Percentiles rank a stretch among this genome's conserved stretches.
Evolutionary conservation across 2,329 filamentous ascomycete genomes (phyloP).

Genomic region (Xylariaceae sp.): DNA sequence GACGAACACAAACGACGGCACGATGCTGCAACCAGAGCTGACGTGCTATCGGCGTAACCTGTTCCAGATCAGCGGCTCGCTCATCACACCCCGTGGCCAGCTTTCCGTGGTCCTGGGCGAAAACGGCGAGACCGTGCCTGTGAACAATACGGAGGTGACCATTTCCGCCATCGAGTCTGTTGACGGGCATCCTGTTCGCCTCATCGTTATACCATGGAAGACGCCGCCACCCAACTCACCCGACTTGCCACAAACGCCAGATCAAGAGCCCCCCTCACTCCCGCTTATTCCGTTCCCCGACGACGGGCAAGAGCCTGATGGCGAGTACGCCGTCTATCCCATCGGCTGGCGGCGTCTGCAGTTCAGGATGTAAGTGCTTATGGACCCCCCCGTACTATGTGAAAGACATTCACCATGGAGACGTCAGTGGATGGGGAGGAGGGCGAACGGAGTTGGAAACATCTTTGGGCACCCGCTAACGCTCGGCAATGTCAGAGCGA

Average conservation of each 20-base stretch:
- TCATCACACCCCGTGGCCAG: conserved; percentile 72
- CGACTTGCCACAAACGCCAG: conserved; percentile 57
- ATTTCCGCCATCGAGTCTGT: conserved; percentile 94
- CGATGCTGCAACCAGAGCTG: conserved; percentile 66
- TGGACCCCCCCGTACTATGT: neutral
- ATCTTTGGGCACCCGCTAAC: conserved; percentile 6
- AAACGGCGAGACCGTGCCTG: conserved; percentile 75
- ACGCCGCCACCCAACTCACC: conserved; percentile 76
- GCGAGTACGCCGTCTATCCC: conserved; percentile 83
- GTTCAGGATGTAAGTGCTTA: conserved; percentile 64
- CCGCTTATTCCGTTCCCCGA: conserved; percentile 65
- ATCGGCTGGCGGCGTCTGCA: conserved; percentile 92
- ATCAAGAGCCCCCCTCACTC: conserved; percentile 82
- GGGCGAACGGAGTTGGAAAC: neutral
- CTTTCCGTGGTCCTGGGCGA: conserved; percentile 73
- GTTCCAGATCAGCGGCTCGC: conserved; percentile 89
- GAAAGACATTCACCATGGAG: neutral
- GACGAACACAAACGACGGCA: conserved; percentile 53
- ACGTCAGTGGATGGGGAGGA: neutral
- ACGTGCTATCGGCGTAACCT: conserved; percentile 95
- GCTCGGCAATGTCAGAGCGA: conserved; percentile 54
- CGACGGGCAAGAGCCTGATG: conserved; percentile 56
- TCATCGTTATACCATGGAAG: conserved; percentile 98
- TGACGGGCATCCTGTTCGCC: conserved; percentile 83
- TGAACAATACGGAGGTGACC: conserved; percentile 76